phyloP scores from a whole-genome alignment of 352 stramenopile species.

The Phytophthora cryptogea region DNA sequence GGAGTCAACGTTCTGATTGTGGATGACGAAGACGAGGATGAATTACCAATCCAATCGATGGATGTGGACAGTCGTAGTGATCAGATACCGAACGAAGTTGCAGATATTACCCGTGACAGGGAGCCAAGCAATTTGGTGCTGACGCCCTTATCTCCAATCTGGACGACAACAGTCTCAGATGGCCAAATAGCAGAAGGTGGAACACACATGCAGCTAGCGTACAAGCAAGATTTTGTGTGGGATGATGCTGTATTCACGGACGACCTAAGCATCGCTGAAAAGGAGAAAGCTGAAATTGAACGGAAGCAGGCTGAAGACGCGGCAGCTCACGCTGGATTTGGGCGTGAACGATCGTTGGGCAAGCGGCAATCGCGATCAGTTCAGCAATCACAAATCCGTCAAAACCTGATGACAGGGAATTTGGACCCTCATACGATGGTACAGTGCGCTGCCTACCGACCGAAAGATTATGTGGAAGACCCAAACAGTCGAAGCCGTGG shows the following conservation, averaged over 20 bases:
- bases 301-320: slow-evolving; percentile 29
- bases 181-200: slow-evolving; percentile 5
- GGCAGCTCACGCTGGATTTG: slow-evolving; percentile 3
- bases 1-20: slow-evolving; percentile 17
- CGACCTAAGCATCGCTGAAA: slow-evolving; percentile 35
- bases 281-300: slow-evolving; percentile 17
- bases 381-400: slow-evolving; percentile 79
- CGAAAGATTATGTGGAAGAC: slow-evolving; percentile 41
- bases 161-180: slow-evolving; percentile 39
- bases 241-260: slow-evolving; percentile 67
- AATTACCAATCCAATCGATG: background rate
- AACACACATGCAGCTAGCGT: slow-evolving; percentile 34
- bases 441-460: slow-evolving; percentile 72
- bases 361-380: slow-evolving; percentile 73
- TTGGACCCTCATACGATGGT: slow-evolving; percentile 89
- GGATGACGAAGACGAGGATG: slow-evolving; percentile 20
- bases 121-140: slow-evolving; percentile 11
- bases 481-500: slow-evolving; percentile 53
- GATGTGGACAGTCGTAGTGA: background rate
- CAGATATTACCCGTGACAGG: slow-evolving; percentile 8
- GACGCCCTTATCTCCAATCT: slow-evolving; percentile 60
- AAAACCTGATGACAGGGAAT: slow-evolving; percentile 73
- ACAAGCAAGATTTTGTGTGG: slow-evolving; percentile 80
- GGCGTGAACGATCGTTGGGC: slow-evolving; percentile 34
- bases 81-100: slow-evolving; percentile 9